Evolutionary conservation across 441 rosid species (phyloP), one percentile per base, ranked within the genome.

Genomic region (Adansonia rubrostipa): DNA sequence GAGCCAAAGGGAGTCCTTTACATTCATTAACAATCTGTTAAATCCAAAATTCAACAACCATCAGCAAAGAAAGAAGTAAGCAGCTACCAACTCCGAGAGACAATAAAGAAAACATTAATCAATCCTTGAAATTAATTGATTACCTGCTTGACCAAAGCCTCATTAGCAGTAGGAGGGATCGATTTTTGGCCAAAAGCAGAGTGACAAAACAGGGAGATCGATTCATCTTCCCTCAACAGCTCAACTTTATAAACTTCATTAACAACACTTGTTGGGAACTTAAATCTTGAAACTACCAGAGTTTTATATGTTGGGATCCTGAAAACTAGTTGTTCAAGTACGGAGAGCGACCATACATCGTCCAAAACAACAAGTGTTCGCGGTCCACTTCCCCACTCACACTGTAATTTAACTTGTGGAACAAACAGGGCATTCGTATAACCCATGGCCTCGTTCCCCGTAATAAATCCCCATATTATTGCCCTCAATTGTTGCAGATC

Each of bases 261-360:
- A 9, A 84, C 58, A 75, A 89, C 78, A 45, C 2, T 15, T 5
- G 79, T 71, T 0, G 85, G 78, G 82, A 93, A 87, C 78, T 80
- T 89, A 74, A 88, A 83, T 28, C 74, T 71, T 0, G 99, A 95
- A 80, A 92, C 94, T 33, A 93, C 93, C 44, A 95, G 91, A 10
- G 91, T 95, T 77, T 87, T 84, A 78, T 87, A 88, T 14, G 94
- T 92, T 15, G 87, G 84, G 10, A 78, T 66, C 69, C 68, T 82
- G 24, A 76, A 82, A 77, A 85, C 81, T 63, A 94, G 87, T 72
- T 82, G 88, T 61, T 91, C 91, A 53, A 92, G 91, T 1, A 82
- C 94, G 19, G 85, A 61, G 4, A 40, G 53, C 4, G 91, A 87
- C 98, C 98, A 93, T 60, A 93, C 97, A 85, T 95, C 99, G 73